Evolutionary conservation across 805 yeast species (phyloP).

Genomic region (Ogataea neopini): DNA sequence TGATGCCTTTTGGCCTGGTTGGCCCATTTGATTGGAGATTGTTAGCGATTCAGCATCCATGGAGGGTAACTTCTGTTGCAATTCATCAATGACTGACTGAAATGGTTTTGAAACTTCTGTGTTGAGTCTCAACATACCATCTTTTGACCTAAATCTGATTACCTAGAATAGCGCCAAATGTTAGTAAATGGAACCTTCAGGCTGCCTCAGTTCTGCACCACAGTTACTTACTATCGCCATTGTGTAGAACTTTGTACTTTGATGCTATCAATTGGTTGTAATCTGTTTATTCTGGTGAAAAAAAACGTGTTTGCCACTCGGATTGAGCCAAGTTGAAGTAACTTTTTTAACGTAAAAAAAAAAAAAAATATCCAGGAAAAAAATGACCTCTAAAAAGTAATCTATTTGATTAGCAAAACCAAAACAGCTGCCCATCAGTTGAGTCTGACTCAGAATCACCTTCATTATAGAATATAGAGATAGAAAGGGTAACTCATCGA

Average conservation of each 20-base stretch:
- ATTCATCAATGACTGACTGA: conserved; percentile 28
- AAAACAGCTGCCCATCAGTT: too few relatives aligned
- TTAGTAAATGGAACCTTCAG: conserved; percentile 1
- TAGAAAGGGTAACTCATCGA: too few relatives aligned
- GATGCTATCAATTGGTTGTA: not conserved
- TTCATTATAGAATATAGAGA: not conserved
- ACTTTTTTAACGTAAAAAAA: not conserved
- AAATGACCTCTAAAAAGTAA: not conserved
- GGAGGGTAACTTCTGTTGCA: conserved; percentile 37
- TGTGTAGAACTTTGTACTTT: not conserved
- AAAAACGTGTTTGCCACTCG: not conserved
- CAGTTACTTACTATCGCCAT: conserved; percentile 17
- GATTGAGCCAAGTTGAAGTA: too few relatives aligned
- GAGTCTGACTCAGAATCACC: not conserved
- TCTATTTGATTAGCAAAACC: not conserved
- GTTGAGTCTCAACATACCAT: conserved; percentile 75
- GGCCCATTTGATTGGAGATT: conserved; percentile 49
- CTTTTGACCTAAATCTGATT: conserved; percentile 77
- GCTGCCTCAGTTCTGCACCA: not conserved
- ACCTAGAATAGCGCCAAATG: conserved; percentile 40
- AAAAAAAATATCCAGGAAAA: not conserved
- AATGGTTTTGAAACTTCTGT: conserved; percentile 28
- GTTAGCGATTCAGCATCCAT: conserved; percentile 33
- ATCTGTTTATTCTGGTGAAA: not conserved
- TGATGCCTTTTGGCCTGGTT: conserved; percentile 41